phyloP scores from a whole-genome alignment of 306 rosid species.

The Mimosa bimucronata region DNA sequence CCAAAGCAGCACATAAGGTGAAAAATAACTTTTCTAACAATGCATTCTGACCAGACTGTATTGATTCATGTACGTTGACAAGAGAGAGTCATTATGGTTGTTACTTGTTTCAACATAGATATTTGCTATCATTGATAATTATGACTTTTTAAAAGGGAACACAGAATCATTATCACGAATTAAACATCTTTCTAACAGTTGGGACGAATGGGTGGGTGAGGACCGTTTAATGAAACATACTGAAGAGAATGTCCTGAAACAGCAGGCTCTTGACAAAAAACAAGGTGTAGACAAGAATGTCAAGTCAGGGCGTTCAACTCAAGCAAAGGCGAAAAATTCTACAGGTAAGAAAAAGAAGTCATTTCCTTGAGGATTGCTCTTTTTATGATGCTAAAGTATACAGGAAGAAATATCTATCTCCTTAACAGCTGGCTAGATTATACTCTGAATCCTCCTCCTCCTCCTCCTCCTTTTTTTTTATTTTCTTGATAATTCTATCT shows the following conservation, averaged over 20 bases:
- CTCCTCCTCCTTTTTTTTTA: background rate
- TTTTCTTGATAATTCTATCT: conserved; percentile 11
- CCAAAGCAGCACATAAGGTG: conserved; percentile 31
- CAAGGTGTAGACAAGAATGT: conserved; percentile 68
- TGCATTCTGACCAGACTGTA: conserved; percentile 26
- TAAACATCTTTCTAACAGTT: conserved; percentile 81
- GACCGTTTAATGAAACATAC: conserved; percentile 71
- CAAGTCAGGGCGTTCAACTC: conserved; percentile 69
- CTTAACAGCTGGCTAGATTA: background rate
- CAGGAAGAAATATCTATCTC: background rate
- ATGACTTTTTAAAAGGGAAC: conserved; percentile 56
- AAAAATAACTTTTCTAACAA: conserved; percentile 26
- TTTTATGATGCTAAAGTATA: background rate
- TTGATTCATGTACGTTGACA: conserved; percentile 20
- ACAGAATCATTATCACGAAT: conserved; percentile 63
- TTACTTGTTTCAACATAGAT: conserved; percentile 14
- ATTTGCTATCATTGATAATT: conserved; percentile 45
- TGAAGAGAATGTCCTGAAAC: conserved; percentile 69
- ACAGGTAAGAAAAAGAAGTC: conserved; percentile 43
- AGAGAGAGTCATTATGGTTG: conserved; percentile 20
- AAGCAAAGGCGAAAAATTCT: conserved; percentile 57
- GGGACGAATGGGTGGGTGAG: conserved; percentile 83
- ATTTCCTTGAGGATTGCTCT: background rate
- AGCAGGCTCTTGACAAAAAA: conserved; percentile 68
- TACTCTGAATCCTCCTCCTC: background rate